Evolutionary conservation across 805 yeast species (phyloP).

Genomic region (Myxozyma neglecta): DNA sequence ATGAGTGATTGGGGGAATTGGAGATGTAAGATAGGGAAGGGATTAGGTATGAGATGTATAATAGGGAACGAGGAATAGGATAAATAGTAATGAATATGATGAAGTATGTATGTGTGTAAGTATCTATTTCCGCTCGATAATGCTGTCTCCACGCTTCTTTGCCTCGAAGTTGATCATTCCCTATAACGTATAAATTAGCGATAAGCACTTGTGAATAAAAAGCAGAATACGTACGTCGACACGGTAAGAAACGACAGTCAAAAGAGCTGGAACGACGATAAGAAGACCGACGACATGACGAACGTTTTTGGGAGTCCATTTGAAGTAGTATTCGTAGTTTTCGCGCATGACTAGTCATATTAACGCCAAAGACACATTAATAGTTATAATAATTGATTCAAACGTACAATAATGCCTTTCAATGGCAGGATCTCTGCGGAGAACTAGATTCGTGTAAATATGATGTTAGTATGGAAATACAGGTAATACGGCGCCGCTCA

Average conservation of each 20-base stretch:
- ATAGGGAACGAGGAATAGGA: not conserved
- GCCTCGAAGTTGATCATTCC: conserved; percentile 29
- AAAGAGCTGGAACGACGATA: conserved; percentile 20
- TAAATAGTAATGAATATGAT: too few relatives aligned
- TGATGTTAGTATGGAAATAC: conserved; percentile 3
- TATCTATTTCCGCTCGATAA: conserved; percentile 14
- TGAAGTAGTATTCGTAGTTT: conserved; percentile 25
- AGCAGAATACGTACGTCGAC: conserved; percentile 19
- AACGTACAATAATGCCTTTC: conserved; percentile 26
- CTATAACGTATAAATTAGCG: not conserved
- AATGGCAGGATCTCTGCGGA: conserved; percentile 30
- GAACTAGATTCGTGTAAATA: conserved; percentile 11
- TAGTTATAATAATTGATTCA: not conserved
- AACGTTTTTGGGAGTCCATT: conserved; percentile 26
- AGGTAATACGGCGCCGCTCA: not conserved
- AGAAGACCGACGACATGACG: conserved; percentile 17
- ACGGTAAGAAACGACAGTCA: conserved; percentile 20
- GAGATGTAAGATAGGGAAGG: not conserved
- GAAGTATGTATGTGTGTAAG: too few relatives aligned
- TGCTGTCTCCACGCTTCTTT: conserved; percentile 28
- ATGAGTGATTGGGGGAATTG: conserved; percentile 7
- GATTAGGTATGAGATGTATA: not conserved
- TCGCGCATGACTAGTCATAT: conserved; percentile 23
- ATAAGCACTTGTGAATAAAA: not conserved
- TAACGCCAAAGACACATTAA: not conserved